Percentiles rank a stretch among this genome's conserved stretches.
These are phyloP conservation scores for Hydnomerulius pinastri DNA, from an alignment of 768 basidiomycete species.

Conservation along the genomic window DNA sequence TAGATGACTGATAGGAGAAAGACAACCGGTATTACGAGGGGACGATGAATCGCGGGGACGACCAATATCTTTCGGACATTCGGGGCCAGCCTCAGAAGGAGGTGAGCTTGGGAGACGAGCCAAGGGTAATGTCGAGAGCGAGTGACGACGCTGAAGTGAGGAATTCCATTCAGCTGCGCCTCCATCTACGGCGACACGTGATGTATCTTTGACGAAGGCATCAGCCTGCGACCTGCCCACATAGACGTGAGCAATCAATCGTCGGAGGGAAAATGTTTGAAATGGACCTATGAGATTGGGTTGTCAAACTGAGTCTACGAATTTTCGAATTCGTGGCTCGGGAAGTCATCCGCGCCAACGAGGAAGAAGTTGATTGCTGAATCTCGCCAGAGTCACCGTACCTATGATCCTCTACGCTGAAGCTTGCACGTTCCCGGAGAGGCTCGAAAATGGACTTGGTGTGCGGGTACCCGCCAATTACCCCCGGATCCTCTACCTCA, in stretches of 20 bases:
- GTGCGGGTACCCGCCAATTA: too few relatives aligned
- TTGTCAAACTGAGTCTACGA: not conserved
- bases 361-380: not conserved
- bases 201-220: not conserved
- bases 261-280: not conserved
- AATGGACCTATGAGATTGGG: constrained; percentile 13
- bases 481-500: not conserved
- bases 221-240: not conserved
- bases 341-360: not conserved
- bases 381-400: not conserved
- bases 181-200: not conserved
- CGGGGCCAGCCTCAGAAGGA: not conserved
- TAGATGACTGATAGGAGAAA: constrained; percentile 21
- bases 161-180: not conserved
- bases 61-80: not conserved
- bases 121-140: not conserved
- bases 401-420: not conserved
- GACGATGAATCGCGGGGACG: not conserved
- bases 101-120: constrained; percentile 4
- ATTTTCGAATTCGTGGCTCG: constrained; percentile 1
- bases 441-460: not conserved
- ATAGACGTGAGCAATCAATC: not conserved
- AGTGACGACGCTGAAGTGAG: constrained; percentile 1
- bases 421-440: not conserved
- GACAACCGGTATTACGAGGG: not conserved